Base-by-base conservation (phyloP, 2,329 filamentous ascomycete genomes). In the Colletotrichum spinosum region DNA sequence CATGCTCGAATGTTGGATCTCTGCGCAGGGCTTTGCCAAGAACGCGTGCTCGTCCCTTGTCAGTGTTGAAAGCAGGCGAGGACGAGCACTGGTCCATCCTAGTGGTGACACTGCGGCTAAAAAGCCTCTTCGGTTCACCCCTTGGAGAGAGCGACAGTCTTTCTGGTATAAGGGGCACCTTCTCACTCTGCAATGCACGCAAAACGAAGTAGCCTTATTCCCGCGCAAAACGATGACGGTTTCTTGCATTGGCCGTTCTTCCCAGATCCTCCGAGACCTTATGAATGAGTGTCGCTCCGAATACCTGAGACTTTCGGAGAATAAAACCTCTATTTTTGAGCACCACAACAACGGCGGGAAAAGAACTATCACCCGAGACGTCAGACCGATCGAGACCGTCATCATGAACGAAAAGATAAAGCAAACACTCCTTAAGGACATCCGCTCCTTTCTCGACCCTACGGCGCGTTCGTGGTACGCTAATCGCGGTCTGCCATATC, bases 361-460 rank as follows among this genome's bases (percentile, higher is more conserved):
- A 70, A 71, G 55, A 67, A 68, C 44, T 49, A 69, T 41, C 38
- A 68, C 63, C 59, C 56, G 66, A 53, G 50, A 67, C 45, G 71
- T 75, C 46, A 60, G 68, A 61, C 65, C 61, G 7, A 52, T 69
- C 25, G 67, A 68, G 39, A 71, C 68, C 25, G 52, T 72, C 44
- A 61, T 72, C 15, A 60, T 71, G 17, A 48, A 58, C 42, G 55
- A 69, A 42, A 38, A 68, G 46, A 49, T 69, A 35, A 70, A 72
- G 50, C 48, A 59, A 12, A 56, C 41, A 44, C 55, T 80, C 15
- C 61, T 80, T 10, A 67, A 68, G 53, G 77, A 81, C 65, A 71
- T 78, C 11, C 70, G 76, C 37, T 71, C 77, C 57, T 81, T 79
- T 64, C 75, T 79, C 37, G 73, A 77, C 58, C 70, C 65, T 9